A percentile compares a stretch with the other conserved stretches of the same genome.
Evolutionary conservation across 495 filamentous ascomycete species (phyloP).

Genomic region (Talaromyces wortmannii): DNA sequence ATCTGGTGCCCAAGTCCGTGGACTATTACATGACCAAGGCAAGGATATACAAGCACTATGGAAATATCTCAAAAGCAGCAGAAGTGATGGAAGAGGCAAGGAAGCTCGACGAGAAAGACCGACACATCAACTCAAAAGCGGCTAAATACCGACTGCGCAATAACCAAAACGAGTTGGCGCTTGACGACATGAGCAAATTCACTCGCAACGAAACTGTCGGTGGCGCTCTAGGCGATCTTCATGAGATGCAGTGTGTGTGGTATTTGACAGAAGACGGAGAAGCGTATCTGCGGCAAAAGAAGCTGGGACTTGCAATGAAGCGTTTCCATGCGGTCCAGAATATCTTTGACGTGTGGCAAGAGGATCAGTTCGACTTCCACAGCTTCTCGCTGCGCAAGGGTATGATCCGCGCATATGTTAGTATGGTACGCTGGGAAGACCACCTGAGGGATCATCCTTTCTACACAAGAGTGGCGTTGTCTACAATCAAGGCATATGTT

Average conservation of each 20-base stretch:
- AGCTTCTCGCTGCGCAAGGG: constrained; percentile 93
- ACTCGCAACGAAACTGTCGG: constrained; percentile 85
- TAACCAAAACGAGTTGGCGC: constrained; percentile 75
- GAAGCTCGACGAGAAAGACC: constrained; percentile 76
- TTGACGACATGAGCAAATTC: constrained; percentile 90
- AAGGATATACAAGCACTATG: constrained; percentile 88
- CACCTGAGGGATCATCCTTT: constrained; percentile 84
- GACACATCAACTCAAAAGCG: constrained; percentile 97
- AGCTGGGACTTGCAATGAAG: constrained; percentile 82
- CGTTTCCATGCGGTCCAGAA: constrained; percentile 78
- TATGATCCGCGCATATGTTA: constrained; percentile 88
- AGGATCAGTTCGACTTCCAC: constrained; percentile 99
- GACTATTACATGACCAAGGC: constrained; percentile 96
- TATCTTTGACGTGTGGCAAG: constrained; percentile 95
- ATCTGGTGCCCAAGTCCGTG: constrained; percentile 67
- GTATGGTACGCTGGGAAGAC: constrained; percentile 97
- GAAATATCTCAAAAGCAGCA: constrained; percentile 71
- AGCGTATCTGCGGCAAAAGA: constrained; percentile 76
- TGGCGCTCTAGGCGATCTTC: constrained; percentile 81
- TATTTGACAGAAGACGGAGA: constrained; percentile 93
- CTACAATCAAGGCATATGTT: constrained; percentile 74
- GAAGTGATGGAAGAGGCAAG: constrained; percentile 86
- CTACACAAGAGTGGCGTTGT: constrained; percentile 78
- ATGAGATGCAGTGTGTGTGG: constrained; percentile 99
- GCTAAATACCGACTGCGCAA: constrained; percentile 96